Percentiles rank a stretch among this genome's conserved stretches.
phyloP scores from a whole-genome alignment of 495 filamentous ascomycete genomes.

The Xylaria flabelliformis region DNA sequence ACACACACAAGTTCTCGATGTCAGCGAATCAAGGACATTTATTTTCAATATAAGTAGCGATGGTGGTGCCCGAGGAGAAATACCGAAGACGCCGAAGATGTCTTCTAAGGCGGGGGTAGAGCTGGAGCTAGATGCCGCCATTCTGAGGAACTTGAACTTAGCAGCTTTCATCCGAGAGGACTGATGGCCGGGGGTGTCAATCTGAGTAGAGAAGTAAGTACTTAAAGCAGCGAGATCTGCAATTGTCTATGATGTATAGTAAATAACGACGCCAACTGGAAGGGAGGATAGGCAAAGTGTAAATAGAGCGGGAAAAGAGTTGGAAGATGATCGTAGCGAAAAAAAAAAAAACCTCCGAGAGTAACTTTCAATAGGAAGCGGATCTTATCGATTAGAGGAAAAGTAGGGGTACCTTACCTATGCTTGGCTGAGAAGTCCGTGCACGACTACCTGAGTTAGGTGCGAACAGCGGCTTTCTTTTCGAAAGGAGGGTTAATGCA shows the following conservation, averaged over 20 bases:
- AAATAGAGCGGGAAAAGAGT: not conserved
- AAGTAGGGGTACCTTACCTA: not conserved
- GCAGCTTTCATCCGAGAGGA: slow-evolving; percentile 36
- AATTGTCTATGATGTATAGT: not conserved
- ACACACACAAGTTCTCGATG: not conserved
- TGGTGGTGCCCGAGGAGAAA: slow-evolving; percentile 18
- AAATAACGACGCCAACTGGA: not conserved
- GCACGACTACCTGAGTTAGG: too few relatives aligned
- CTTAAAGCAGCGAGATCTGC: not conserved
- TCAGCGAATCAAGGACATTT: not conserved
- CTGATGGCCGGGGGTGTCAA: not conserved
- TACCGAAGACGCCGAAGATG: slow-evolving; percentile 80
- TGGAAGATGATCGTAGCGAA: not conserved
- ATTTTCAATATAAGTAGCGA: not conserved
- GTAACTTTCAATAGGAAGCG: too few relatives aligned
- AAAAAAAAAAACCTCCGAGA: not conserved
- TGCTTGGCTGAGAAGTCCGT: too few relatives aligned
- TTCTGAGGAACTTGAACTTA: slow-evolving; percentile 44
- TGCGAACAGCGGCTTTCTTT: too few relatives aligned
- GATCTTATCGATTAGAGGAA: not conserved
- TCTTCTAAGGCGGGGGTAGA: slow-evolving; percentile 69
- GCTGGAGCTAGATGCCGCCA: slow-evolving; percentile 58
- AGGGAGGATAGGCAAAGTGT: not conserved
- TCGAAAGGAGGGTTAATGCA: too few relatives aligned
- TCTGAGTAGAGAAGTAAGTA: not conserved